Evolutionary conservation across 108 stramenopile genomes (phyloP).

Genomic region (Nitzschia inconspicua): DNA sequence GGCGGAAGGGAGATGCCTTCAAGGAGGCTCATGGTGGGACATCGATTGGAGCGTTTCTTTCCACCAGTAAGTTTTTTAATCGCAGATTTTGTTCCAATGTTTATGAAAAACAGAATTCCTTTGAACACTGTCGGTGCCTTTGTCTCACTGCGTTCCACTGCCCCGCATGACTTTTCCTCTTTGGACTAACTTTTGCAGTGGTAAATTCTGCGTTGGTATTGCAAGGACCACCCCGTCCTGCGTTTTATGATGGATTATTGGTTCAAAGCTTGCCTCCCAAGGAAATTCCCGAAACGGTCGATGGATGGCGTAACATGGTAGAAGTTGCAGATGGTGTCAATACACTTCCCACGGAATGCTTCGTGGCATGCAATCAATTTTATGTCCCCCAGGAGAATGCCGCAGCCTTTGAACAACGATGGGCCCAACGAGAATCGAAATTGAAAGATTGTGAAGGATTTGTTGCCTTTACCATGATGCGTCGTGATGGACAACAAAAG

Average conservation of each 20-base stretch:
- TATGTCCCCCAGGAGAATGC: constrained; percentile 62
- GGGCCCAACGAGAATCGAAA: constrained; percentile 60
- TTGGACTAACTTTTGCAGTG: too few species aligned
- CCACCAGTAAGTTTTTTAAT: too few species aligned
- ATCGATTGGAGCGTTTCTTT: constrained; percentile 70
- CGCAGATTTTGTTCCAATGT: too few species aligned
- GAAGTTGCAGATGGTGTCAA: constrained; percentile 54
- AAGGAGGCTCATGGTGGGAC: constrained; percentile 93
- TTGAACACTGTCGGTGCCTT: too few species aligned
- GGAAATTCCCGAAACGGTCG: constrained; percentile 56
- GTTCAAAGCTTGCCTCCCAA: constrained; percentile 45
- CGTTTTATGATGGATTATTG: constrained; percentile 81
- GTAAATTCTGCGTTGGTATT: constrained; percentile 66
- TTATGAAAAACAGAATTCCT: too few species aligned
- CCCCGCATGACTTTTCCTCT: too few species aligned
- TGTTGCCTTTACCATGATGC: constrained; percentile 64
- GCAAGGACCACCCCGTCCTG: constrained; percentile 69
- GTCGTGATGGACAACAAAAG: constrained; percentile 80
- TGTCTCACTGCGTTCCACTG: too few species aligned
- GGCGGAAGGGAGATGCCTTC: constrained; percentile 86
- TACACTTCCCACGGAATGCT: constrained; percentile 68
- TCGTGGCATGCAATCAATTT: constrained; percentile 85
- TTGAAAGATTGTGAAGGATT: constrained; percentile 80
- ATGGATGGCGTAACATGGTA: constrained; percentile 82
- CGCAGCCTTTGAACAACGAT: constrained; percentile 71